Conservation (phyloP, 2,329 filamentous ascomycete genomes). For the Teratosphaeria gauchensis region DNA sequence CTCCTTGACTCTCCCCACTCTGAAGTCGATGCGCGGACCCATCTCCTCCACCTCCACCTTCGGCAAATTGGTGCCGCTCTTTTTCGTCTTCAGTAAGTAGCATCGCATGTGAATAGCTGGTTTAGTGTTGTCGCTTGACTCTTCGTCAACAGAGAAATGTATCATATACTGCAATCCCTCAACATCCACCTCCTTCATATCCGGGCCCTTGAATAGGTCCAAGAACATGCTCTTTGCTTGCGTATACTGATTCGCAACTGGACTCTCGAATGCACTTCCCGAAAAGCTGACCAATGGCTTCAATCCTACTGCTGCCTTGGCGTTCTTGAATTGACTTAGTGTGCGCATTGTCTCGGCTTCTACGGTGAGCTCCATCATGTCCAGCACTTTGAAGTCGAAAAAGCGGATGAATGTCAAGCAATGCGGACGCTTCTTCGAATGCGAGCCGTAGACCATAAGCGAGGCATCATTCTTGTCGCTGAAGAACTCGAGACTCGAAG, state of each 20-base stretch:
- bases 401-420: slow-evolving; percentile 72
- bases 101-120: slow-evolving; percentile 57
- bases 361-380: slow-evolving; percentile 88
- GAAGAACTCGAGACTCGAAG: slow-evolving; percentile 85
- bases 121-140: slow-evolving; percentile 29
- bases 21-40: slow-evolving; percentile 86
- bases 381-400: slow-evolving; percentile 78
- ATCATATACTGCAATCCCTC: slow-evolving; percentile 90
- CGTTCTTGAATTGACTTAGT: slow-evolving; percentile 62
- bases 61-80: slow-evolving; percentile 61
- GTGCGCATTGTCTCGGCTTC: slow-evolving; percentile 63
- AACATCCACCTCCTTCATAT: slow-evolving; percentile 76
- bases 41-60: slow-evolving; percentile 92
- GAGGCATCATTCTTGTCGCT: slow-evolving; percentile 90
- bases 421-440: slow-evolving; percentile 93
- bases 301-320: slow-evolving; percentile 59
- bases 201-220: slow-evolving; percentile 84
- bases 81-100: slow-evolving; percentile 79
- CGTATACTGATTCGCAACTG: slow-evolving; percentile 68
- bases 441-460: slow-evolving; percentile 72
- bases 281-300: slow-evolving; percentile 89
- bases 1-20: slow-evolving; percentile 69
- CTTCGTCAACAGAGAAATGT: slow-evolving; percentile 61
- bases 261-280: slow-evolving; percentile 77
- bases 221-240: slow-evolving; percentile 78